Base-by-base conservation (phyloP, 352 stramenopile genomes). In the Globisporangium sylvaticum region DNA sequence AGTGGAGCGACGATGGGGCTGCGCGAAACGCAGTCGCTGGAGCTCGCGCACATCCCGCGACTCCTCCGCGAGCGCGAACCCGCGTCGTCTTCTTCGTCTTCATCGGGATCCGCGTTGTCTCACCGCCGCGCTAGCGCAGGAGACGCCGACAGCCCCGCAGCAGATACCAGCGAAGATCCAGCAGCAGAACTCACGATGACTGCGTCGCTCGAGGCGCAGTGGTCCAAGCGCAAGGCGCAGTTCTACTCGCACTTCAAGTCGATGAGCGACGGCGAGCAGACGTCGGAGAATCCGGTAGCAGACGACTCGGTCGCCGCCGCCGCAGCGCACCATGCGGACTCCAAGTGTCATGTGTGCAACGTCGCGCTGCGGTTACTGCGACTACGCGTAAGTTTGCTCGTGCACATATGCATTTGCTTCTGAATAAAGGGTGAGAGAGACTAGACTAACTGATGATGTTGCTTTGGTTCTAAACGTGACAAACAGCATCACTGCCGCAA, bases 321-420 rank as follows among this genome's bases (percentile, higher is more conserved):
- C 20, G 54, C 66, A 18, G 68, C 65, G 6, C 67, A 57, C 46
- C 55, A 42, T 14, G 42, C 73, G 0, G 77, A 88, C 42, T 84
- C 74, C 20, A 90, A 88, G 59, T 90, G 81, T 69, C 77, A 90
- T 63, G 79, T 90, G 37, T 90, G 81, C 76, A 90, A 90, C 65
- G 76, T 48, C 0, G 67, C 79, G 12, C 69, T 90, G 25, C 76
- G 78, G 1, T 71, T 88, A 1, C 68, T 86, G 32, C 79, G 79
- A 6, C 59, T 87, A 18, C 79, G 81, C 25, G 81, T 89, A n/a
- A n/a, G n/a, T n/a, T n/a, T n/a, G n/a, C n/a, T n/a, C n/a, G n/a
- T n/a, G n/a, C n/a, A n/a, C n/a, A n/a, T n/a, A n/a, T n/a, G n/a
- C n/a, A n/a, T n/a, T n/a, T n/a, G n/a, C n/a, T n/a, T n/a, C n/a